Evolutionary conservation across 2,329 filamentous ascomycete species (phyloP).

Genomic region (Ceratocystis alfenasii): DNA sequence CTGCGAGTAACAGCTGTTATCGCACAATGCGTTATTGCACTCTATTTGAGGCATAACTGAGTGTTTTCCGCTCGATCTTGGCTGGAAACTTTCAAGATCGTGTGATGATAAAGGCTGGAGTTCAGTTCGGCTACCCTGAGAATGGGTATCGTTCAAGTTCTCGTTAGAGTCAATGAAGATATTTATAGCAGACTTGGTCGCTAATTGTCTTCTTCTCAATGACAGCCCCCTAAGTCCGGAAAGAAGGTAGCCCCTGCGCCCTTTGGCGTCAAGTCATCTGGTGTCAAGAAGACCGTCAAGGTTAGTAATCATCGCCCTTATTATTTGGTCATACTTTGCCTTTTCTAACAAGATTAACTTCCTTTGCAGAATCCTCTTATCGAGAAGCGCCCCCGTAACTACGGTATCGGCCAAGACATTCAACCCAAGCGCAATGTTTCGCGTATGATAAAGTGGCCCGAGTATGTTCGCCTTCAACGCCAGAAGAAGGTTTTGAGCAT

Average conservation of each 20-base stretch:
- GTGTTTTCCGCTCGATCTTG: constrained; percentile 21
- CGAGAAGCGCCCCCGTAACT: constrained; percentile 97
- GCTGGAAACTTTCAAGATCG: constrained; percentile 13
- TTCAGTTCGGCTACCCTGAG: constrained; percentile 7
- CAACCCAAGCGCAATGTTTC: constrained; percentile 91
- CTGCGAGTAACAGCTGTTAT: constrained; percentile 13
- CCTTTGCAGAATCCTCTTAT: constrained; percentile 80
- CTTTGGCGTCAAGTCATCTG: constrained; percentile 88
- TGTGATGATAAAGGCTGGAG: constrained; percentile 23
- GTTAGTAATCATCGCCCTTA: constrained; percentile 43
- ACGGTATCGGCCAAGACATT: constrained; percentile 96
- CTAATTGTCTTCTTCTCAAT: constrained; percentile 99
- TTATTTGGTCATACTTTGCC: too few species aligned
- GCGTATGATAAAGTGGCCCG: constrained; percentile 99
- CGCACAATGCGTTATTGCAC: constrained; percentile 12
- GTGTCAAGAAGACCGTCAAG: constrained; percentile 90
- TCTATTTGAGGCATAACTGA: constrained; percentile 12
- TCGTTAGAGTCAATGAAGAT: constrained; percentile 84
- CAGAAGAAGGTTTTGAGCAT: constrained; percentile 91
- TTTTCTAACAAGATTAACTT: constrained; percentile 24
- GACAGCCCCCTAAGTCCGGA: constrained; percentile 96
- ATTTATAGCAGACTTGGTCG: constrained; percentile 62
- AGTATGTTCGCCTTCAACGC: constrained; percentile 97
- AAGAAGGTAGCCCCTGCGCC: constrained; percentile 98
- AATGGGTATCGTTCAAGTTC: constrained; percentile 31